phyloP scores from a whole-genome alignment of 306 rosid genomes.

The Fragaria vesca region DNA sequence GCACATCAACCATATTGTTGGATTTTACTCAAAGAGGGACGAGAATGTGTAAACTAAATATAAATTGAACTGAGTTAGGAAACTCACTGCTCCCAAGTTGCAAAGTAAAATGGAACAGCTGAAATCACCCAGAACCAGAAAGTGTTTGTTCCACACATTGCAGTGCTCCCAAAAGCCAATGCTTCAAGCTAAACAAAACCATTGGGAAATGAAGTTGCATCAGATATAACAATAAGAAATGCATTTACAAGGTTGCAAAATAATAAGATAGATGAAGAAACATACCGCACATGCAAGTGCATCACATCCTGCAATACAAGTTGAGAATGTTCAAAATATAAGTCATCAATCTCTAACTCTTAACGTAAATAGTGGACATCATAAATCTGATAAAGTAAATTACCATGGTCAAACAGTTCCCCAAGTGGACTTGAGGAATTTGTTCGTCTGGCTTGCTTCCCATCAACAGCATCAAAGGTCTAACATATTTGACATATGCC shows the following conservation, averaged over 20 bases:
- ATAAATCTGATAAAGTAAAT: slow-evolving; percentile 20
- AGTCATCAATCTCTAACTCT: slow-evolving; percentile 27
- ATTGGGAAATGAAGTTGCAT: slow-evolving; percentile 9
- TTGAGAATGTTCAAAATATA: slow-evolving; percentile 20
- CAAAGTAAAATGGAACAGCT: slow-evolving; percentile 84
- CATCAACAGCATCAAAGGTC: slow-evolving; percentile 99
- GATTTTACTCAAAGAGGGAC: not conserved
- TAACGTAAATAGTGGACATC: slow-evolving; percentile 6
- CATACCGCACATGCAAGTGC: slow-evolving; percentile 97
- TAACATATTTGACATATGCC: slow-evolving; percentile 27
- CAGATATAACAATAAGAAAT: slow-evolving; percentile 13
- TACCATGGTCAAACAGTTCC: slow-evolving; percentile 97
- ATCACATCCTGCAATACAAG: slow-evolving; percentile 84
- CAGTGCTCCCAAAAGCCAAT: slow-evolving; percentile 91
- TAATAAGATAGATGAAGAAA: slow-evolving; percentile 15
- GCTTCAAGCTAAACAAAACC: slow-evolving; percentile 65
- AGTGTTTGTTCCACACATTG: slow-evolving; percentile 80
- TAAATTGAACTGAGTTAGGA: not conserved
- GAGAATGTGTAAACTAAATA: not conserved
- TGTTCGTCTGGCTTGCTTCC: slow-evolving; percentile 97
- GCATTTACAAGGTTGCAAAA: not conserved
- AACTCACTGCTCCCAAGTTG: slow-evolving; percentile 99
- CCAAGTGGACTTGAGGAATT: slow-evolving; percentile 96
- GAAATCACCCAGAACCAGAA: slow-evolving; percentile 98
- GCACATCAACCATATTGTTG: not conserved